These are phyloP conservation scores for Curvularia hawaiiensis DNA, from an alignment of 2,329 filamentous ascomycete genomes.

Conservation along the genomic window DNA sequence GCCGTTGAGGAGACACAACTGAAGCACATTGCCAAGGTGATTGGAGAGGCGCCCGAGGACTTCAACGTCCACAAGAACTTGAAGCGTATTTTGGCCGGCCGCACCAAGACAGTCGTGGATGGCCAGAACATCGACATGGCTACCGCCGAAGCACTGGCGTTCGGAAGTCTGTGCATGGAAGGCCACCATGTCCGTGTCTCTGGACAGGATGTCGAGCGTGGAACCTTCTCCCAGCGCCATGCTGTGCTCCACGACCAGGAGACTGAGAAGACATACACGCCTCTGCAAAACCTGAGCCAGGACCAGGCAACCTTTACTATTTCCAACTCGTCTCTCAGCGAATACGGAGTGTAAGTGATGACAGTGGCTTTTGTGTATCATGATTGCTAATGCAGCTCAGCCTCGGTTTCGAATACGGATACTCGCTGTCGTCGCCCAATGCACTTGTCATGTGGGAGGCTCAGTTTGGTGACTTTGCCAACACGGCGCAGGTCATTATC, in stretches of 20 bases:
- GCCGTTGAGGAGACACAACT: conserved; percentile 75
- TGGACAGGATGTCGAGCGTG: conserved; percentile 98
- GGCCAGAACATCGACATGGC: conserved; percentile 98
- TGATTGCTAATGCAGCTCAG: conserved; percentile 50
- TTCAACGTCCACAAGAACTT: conserved; percentile 94
- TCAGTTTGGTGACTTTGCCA: conserved; percentile 99
- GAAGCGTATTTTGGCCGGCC: conserved; percentile 89
- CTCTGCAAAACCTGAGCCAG: conserved; percentile 84
- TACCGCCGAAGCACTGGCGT: conserved; percentile 93
- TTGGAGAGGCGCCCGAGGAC: conserved; percentile 78
- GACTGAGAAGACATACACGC: conserved; percentile 89
- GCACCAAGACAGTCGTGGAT: conserved; percentile 89
- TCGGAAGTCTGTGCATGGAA: conserved; percentile 87
- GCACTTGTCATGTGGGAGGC: conserved; percentile 99
- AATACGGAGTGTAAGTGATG: conserved; percentile 65
- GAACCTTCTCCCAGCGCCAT: conserved; percentile 98
- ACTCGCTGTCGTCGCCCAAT: conserved; percentile 95
- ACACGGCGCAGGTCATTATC: conserved; percentile 98
- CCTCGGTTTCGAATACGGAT: conserved; percentile 97
- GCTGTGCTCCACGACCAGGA: conserved; percentile 98
- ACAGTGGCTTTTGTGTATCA: not conserved
- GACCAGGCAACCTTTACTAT: conserved; percentile 97
- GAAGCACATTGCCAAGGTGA: conserved; percentile 80
- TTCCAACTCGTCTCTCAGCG: conserved; percentile 87
- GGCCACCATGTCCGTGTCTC: conserved; percentile 97